Conservation (phyloP, 768 basidiomycete species). For the Mycena floridula region DNA sequence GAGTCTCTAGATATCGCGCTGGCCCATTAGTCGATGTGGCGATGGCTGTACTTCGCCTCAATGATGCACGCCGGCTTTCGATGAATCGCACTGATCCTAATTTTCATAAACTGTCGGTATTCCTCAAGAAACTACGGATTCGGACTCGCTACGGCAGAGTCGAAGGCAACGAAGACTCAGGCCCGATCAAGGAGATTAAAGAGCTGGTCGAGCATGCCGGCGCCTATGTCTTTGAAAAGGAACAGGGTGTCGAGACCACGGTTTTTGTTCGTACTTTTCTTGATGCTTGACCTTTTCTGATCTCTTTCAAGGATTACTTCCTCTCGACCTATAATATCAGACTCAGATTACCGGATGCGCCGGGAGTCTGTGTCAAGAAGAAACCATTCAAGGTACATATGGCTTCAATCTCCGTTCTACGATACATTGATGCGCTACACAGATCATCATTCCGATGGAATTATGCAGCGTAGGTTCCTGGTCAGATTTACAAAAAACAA, state of each 20-base stretch:
- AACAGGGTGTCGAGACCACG: slow-evolving; percentile 21
- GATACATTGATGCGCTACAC: slow-evolving; percentile 12
- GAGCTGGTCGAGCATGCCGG: slow-evolving; percentile 25
- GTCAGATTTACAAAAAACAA: slow-evolving; percentile 34
- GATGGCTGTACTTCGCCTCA: slow-evolving; percentile 13
- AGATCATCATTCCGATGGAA: slow-evolving; percentile 30
- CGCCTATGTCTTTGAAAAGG: slow-evolving; percentile 21
- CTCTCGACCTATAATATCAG: slow-evolving; percentile 18
- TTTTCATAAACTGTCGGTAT: slow-evolving; percentile 17
- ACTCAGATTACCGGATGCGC: slow-evolving; percentile 20
- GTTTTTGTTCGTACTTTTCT: slow-evolving; percentile 20
- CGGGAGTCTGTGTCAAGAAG: slow-evolving; percentile 18
- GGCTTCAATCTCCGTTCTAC: no score
- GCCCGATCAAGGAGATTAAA: slow-evolving; percentile 22
- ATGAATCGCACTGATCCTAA: slow-evolving; percentile 8
- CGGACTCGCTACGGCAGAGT: neutral
- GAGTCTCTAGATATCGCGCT: slow-evolving; percentile 1
- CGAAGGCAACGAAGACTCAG: no score
- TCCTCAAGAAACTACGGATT: slow-evolving; percentile 21
- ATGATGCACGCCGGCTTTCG: slow-evolving; percentile 19
- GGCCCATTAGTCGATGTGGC: slow-evolving; percentile 16
- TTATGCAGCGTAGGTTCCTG: slow-evolving; percentile 26
- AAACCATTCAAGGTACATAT: neutral
- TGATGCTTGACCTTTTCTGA: neutral
- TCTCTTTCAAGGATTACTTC: slow-evolving; percentile 25